phyloP scores from a whole-genome alignment of 139 green algal genomes.

The Tetraselmis chui region DNA sequence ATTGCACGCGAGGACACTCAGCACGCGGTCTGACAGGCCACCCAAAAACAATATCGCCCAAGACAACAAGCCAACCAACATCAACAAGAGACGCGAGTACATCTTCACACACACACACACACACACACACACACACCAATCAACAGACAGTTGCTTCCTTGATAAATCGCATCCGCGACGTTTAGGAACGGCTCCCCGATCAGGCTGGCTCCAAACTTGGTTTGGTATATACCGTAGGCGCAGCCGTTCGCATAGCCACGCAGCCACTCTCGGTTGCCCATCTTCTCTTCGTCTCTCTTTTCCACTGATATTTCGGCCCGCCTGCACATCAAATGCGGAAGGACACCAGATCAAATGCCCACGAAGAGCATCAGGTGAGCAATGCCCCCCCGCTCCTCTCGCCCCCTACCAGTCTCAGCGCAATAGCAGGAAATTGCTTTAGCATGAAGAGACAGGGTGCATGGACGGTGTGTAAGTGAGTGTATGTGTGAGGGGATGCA shows the following conservation, averaged over 20 bases:
- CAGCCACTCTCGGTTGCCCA: slow-evolving; percentile 43
- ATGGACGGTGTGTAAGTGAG: no score
- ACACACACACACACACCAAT: slow-evolving; percentile 24
- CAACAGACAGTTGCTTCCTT: slow-evolving; percentile 28
- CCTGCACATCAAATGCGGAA: background rate
- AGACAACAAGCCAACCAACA: no score
- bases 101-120: slow-evolving; percentile 15
- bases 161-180: slow-evolving; percentile 38
- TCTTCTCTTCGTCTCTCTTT: background rate
- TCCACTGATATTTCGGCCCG: background rate
- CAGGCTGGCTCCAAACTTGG: slow-evolving; percentile 16
- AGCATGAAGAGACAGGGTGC: no score
- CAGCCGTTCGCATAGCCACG: slow-evolving; percentile 69
- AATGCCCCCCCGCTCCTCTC: no score
- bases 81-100: slow-evolving; percentile 8
- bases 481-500: no score
- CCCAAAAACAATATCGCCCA: no score
- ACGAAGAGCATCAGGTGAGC: no score
- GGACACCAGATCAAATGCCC: no score
- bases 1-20: no score
- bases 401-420: no score
- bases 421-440: no score
- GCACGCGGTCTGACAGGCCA: no score
- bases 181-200: slow-evolving; percentile 23
- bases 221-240: slow-evolving; percentile 32